phyloP scores from a whole-genome alignment of 139 green algal genomes.

The Chlamydomonas incerta region DNA sequence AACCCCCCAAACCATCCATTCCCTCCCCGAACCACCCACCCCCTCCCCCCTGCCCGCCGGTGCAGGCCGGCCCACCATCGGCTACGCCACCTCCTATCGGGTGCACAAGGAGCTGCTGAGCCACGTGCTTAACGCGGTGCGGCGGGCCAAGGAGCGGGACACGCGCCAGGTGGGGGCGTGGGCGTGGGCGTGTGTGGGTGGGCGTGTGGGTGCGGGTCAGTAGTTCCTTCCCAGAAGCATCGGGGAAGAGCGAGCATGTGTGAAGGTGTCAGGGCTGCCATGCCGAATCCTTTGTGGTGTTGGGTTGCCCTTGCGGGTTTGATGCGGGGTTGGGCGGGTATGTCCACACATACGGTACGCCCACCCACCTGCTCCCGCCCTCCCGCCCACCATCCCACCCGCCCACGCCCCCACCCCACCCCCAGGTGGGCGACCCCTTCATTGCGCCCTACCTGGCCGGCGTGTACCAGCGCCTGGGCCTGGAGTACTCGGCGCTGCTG shows the following conservation, averaged over 20 bases:
- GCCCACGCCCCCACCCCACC: not conserved
- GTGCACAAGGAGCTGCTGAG: constrained; percentile 35
- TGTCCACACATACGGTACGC: too few relatives aligned
- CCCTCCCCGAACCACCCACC: not conserved
- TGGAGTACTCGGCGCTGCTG: constrained; percentile 16
- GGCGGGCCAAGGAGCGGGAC: constrained; percentile 10
- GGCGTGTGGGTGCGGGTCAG: not conserved
- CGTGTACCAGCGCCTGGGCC: constrained; percentile 30
- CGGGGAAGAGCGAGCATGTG: too few relatives aligned
- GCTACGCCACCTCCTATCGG: constrained; percentile 14
- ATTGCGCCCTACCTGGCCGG: constrained; percentile 26
- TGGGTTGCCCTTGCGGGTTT: too few relatives aligned
- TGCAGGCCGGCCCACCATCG: not conserved
- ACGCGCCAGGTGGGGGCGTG: constrained; percentile 10
- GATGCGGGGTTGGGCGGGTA: too few relatives aligned
- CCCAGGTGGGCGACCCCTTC: constrained; percentile 40
- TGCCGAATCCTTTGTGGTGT: too few relatives aligned
- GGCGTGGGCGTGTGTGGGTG: not conserved
- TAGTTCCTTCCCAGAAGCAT: too few relatives aligned
- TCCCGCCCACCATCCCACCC: not conserved
- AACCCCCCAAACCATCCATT: too few relatives aligned
- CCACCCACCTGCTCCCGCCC: too few relatives aligned
- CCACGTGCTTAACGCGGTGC: constrained; percentile 25
- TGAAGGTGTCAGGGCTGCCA: too few relatives aligned
- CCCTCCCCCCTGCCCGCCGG: not conserved